phyloP scores from a whole-genome alignment of 352 stramenopile genomes.

The Globisporangium acanthophoron region DNA sequence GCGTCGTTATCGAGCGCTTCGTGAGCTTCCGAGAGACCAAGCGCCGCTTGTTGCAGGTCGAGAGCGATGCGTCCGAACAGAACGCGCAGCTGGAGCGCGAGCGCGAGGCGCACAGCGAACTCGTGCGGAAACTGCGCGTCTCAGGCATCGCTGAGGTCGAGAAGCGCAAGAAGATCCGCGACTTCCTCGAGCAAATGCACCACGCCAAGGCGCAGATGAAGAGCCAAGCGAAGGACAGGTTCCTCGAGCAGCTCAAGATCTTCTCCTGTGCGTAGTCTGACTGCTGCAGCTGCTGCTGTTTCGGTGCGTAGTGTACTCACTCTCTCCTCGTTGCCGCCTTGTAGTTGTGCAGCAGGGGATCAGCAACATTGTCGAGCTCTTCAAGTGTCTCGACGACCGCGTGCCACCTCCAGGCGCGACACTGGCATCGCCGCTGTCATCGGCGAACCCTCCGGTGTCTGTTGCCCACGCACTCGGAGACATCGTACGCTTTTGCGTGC shows the following conservation, averaged over 20 bases:
- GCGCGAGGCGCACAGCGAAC: slow-evolving; percentile 18
- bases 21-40: slow-evolving; percentile 28
- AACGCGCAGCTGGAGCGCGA: slow-evolving; percentile 22
- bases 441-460: background rate
- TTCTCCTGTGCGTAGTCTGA: slow-evolving; percentile 32
- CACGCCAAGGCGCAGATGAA: slow-evolving; percentile 34
- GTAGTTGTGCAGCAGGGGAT: slow-evolving; percentile 51
- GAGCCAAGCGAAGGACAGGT: slow-evolving; percentile 28
- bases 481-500: slow-evolving; percentile 11
- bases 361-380: slow-evolving; percentile 45
- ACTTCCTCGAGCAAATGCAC: slow-evolving; percentile 43
- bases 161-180: slow-evolving; percentile 49
- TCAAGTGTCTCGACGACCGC: slow-evolving; percentile 45
- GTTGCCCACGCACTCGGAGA: slow-evolving; percentile 1
- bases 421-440: slow-evolving; percentile 10
- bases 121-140: slow-evolving; percentile 33
- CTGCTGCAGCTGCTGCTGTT: background rate
- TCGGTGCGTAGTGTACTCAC: background rate
- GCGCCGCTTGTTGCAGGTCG: slow-evolving; percentile 40
- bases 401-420: slow-evolving; percentile 6
- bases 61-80: slow-evolving; percentile 28
- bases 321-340: background rate
- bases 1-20: slow-evolving; percentile 43
- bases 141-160: slow-evolving; percentile 43
- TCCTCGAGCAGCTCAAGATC: slow-evolving; percentile 38